Conservation (phyloP, 1,139 yeast genomes). For the Zygotorulaspora mrakii region DNA sequence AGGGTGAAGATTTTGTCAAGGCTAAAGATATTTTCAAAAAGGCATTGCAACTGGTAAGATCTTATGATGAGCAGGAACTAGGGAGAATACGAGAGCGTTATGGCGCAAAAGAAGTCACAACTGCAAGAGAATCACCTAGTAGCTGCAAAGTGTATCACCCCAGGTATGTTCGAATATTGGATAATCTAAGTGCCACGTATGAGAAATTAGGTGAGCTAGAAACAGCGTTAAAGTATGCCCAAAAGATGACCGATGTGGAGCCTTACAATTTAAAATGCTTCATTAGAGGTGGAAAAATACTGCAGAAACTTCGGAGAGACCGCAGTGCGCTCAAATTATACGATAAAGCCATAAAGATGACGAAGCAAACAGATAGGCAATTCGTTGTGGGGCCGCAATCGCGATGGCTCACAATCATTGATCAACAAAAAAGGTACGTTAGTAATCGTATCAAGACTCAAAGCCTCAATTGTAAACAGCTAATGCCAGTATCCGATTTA, state of each 20-base stretch:
- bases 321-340: slow-evolving; percentile 45
- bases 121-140: slow-evolving; percentile 7
- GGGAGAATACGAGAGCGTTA: slow-evolving; percentile 17
- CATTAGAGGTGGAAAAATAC: slow-evolving; percentile 50
- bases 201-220: slow-evolving; percentile 46
- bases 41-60: slow-evolving; percentile 27
- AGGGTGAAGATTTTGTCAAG: slow-evolving; percentile 24
- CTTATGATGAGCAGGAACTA: slow-evolving; percentile 24
- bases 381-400: slow-evolving; percentile 26
- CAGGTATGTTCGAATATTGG: slow-evolving; percentile 36
- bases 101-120: slow-evolving; percentile 19
- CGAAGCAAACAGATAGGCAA: slow-evolving; percentile 25
- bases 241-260: slow-evolving; percentile 43
- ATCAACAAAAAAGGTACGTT: slow-evolving; percentile 16
- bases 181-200: slow-evolving; percentile 53
- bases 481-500: neutral
- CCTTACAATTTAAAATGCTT: slow-evolving; percentile 61
- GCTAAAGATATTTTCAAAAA: slow-evolving; percentile 31
- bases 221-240: slow-evolving; percentile 47
- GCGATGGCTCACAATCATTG: slow-evolving; percentile 20
- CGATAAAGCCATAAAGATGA: slow-evolving; percentile 41
- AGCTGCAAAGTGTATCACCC: slow-evolving; percentile 32
- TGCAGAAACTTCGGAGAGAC: slow-evolving; percentile 36
- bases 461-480: neutral
- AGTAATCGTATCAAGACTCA: slow-evolving; percentile 8